A percentile compares a stretch with the other conserved stretches of the same genome.
Evolutionary conservation across 495 filamentous ascomycete genomes (phyloP).

Genomic region (Glutinoglossum americanum): DNA sequence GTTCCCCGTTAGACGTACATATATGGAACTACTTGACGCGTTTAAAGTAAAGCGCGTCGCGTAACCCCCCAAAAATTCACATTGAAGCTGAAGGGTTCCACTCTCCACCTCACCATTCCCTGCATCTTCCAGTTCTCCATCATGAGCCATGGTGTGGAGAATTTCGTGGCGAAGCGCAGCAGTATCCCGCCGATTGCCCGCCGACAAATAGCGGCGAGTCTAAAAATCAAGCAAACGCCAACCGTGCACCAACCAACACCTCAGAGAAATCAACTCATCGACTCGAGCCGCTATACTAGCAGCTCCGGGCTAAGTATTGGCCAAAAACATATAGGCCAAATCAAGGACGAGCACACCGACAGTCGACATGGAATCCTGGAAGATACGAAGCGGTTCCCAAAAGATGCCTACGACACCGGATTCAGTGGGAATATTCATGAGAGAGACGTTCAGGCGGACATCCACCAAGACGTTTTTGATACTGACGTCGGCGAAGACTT

Average conservation of each 20-base stretch:
- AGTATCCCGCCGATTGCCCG: not conserved
- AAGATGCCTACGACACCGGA: not conserved
- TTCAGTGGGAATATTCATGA: not conserved
- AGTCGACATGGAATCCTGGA: not conserved
- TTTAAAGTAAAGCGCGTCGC: too few relatives aligned
- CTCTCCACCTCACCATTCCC: too few relatives aligned
- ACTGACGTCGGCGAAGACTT: not conserved
- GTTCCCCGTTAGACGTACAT: too few relatives aligned
- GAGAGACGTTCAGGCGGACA: not conserved
- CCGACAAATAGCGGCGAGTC: not conserved
- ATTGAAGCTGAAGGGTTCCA: too few relatives aligned
- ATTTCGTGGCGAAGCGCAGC: not conserved
- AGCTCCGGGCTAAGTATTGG: not conserved
- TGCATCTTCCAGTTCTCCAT: not conserved
- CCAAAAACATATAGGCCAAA: not conserved
- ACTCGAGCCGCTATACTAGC: not conserved
- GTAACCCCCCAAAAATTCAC: too few relatives aligned
- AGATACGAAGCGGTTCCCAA: not conserved
- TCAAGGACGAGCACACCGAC: not conserved
- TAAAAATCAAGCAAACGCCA: not conserved
- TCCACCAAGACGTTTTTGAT: not conserved
- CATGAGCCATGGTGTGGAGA: not conserved
- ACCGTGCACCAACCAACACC: not conserved
- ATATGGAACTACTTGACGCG: too few relatives aligned
- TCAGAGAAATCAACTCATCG: not conserved